Percentiles rank a stretch among this genome's conserved stretches.
Evolutionary conservation across 352 stramenopile species (phyloP).

Genomic region (Thraustochytrium sp.): DNA sequence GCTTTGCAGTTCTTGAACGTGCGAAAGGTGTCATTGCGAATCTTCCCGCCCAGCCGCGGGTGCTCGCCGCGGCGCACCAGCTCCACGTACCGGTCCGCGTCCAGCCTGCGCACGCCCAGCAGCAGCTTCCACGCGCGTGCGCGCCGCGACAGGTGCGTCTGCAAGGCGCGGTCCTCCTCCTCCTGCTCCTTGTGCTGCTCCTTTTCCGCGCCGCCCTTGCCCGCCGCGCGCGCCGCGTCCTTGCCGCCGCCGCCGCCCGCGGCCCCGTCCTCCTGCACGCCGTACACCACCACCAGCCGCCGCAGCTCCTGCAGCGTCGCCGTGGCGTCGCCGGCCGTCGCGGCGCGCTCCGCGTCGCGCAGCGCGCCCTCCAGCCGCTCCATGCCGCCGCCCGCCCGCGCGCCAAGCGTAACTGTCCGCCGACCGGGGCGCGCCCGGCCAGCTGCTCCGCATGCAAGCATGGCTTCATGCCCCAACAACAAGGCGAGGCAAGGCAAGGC

Average conservation of each 20-base stretch:
- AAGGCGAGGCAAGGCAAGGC: too few species aligned
- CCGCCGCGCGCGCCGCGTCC: too few species aligned
- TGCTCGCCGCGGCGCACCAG: conserved; percentile 64
- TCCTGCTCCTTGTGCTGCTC: background rate
- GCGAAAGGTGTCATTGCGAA: conserved; percentile 82
- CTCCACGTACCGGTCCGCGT: conserved; percentile 62
- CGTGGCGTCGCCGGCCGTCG: background rate
- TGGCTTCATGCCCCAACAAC: too few species aligned
- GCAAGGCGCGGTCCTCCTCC: background rate
- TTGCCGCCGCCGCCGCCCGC: background rate
- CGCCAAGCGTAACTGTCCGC: too few species aligned
- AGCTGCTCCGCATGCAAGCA: too few species aligned
- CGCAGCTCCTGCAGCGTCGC: background rate
- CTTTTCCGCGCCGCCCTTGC: background rate
- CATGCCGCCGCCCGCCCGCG: background rate
- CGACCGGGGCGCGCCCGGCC: too few species aligned
- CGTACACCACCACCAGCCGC: background rate
- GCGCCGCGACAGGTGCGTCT: background rate
- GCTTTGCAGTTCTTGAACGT: conserved; percentile 76
- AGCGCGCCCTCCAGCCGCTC: background rate
- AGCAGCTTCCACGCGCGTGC: conserved; percentile 68
- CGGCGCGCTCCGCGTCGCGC: background rate
- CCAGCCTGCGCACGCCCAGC: conserved; percentile 63
- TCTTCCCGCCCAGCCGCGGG: conserved; percentile 71
- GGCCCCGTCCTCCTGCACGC: background rate